Base-by-base conservation (phyloP, 257 asterid species). In the Pogostemon cablin region DNA sequence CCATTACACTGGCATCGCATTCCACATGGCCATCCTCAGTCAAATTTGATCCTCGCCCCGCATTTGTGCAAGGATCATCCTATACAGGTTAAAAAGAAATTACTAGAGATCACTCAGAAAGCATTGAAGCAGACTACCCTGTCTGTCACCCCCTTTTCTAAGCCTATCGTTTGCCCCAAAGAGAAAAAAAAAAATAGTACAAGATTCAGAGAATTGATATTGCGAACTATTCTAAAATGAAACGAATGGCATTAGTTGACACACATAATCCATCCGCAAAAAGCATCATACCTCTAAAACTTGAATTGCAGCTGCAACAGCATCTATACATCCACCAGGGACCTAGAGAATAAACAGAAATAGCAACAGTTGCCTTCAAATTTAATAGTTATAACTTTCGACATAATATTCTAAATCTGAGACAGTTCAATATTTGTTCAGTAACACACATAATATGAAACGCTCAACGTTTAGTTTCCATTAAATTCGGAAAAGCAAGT, bases 1-100 rank as follows among this genome's bases (percentile, higher is more conserved):
- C 99, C 96, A 93, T 91, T 58, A 93, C 69, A 77, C 99, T 86
- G 46, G 99, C 97, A 84, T 93, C 99, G 80, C 96, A 93, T 79
- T 93, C 99, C 63, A 93, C 96, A 47, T 47, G 82, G 40, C 99
- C 97, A 67, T 86, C 96, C 86, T 91, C 99, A 1, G 96, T 90
- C 86, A 93, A 82, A 78, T 89, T 91, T 12, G 99, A 93, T 73
- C 97, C 99, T 69, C 95, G 80, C 55, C 97, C 99, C 57, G 99
- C 97, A 84, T 93, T 93, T 49, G 90, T 89, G 83, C 85, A 73
- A 62, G 97, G 97, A 84, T 93, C 99, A 78, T 93, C 97, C 99
- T 93, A 75, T 41, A 64, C 43, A 35, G 39, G 34, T 39, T 48
- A 7, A 11, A 2, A 46, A 47, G 20, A 7, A 5, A 4, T 6